Evolutionary conservation across 176 grass and related monocot genomes (phyloP), one percentile per base, ranked within the genome.

Genomic region (Aegilops tauschii): DNA sequence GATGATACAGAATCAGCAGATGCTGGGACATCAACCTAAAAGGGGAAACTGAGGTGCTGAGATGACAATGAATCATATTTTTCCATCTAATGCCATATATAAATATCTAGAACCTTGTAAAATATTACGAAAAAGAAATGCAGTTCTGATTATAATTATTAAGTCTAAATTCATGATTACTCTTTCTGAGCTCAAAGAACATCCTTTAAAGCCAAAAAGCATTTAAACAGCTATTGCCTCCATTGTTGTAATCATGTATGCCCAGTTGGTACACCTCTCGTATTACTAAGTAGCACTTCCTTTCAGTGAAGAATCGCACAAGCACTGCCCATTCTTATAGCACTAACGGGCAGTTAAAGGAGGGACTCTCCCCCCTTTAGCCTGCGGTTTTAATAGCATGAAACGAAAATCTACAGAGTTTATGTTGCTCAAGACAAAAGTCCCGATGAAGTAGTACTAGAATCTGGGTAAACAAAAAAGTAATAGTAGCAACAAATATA

Each of bases 1-100:
- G 96, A 94, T 78, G 85, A 84, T 54, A 95, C 77, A 76, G 96
- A 86, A 91, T 82, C 86, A 90, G 91, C 90, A 84, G 96, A 87
- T 73, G 80, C 61, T 29, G 81, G 65, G 37, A 95, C 91, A 95
- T 95, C 96, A 78, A 95, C 90, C 96, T 98, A 89, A 62, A 75
- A 83, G 28, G 14, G 9, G 16, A 71, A 77, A 84, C 20, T 5
- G 42, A 85, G 12, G 45, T 44, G 31, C 23, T 8, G 50, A 85
- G 12, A 30, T 62, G 39, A 72, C 12, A 35, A 77, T 69, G 17
- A 59, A 70, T 79, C 40, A 52, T 52, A 31, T 76, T 52, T 75
- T 30, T 8, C 45, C 45, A 78, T 47, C 44, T 40, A 84, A 82
- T 44, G 35, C 32, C 76, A 61, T 50, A 66, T 71, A 28, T 32